Percentiles rank a stretch among this genome's conserved stretches.
Evolutionary conservation across 345 rosid genomes (phyloP).

Genomic region (Aurinia saxatilis): DNA sequence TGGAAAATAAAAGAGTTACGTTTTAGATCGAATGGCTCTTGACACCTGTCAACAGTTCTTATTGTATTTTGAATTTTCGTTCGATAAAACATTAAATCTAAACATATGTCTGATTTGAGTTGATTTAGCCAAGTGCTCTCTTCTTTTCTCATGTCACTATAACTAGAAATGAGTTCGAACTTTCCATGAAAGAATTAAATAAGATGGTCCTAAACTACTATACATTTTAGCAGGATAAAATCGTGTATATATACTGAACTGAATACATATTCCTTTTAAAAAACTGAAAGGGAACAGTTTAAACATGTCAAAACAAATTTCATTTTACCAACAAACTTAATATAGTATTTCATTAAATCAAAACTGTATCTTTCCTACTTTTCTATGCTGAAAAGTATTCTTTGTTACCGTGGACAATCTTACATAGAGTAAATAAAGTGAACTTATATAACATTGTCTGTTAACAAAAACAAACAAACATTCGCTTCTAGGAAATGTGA

Average conservation of each 20-base stretch:
- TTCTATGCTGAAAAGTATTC: background rate
- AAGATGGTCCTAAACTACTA: background rate
- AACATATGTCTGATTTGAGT: background rate
- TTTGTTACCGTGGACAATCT: background rate
- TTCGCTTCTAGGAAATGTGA: background rate
- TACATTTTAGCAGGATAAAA: background rate
- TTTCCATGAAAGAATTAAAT: background rate
- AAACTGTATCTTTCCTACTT: background rate
- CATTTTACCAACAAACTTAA: background rate
- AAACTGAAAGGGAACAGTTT: background rate
- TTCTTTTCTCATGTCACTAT: background rate
- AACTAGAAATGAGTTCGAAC: background rate
- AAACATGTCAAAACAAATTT: background rate
- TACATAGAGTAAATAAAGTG: too few relatives aligned
- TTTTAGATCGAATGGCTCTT: background rate
- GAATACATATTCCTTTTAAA: background rate
- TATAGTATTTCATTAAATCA: background rate
- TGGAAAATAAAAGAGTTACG: conserved; percentile 7
- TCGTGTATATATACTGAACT: background rate
- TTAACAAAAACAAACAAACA: too few relatives aligned
- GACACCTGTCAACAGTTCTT: conserved; percentile 8
- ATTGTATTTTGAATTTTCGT: background rate
- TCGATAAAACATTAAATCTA: background rate
- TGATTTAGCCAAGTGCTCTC: conserved; percentile 8
- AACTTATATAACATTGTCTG: too few relatives aligned